Evolutionary conservation across 2,329 filamentous ascomycete genomes (phyloP), one percentile per base, ranked within the genome.

Genomic region (Pseudogymnoascus sp.): DNA sequence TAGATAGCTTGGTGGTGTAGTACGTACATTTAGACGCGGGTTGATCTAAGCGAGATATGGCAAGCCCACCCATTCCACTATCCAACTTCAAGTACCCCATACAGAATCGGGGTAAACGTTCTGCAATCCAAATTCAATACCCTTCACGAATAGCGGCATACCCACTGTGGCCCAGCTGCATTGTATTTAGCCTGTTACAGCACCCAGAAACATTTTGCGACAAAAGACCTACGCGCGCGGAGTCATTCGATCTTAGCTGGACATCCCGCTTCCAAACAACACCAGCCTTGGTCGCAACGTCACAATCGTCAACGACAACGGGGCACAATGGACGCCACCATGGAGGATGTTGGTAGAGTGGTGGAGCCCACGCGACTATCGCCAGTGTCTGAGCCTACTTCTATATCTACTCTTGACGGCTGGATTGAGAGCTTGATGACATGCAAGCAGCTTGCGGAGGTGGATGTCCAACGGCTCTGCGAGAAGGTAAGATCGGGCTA

Each of bases 351-450:
- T 71, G 90, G 89, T 73, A 90, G 92, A 78, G 87, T 89, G 72
- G 90, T 92, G 68, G 86, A 89, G 74, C 84, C 85, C 68, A 84
- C 90, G 75, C 89, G 89, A 73, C 78, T 96, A 70, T 85, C 89
- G 64, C 85, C 91, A 60, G 80, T 86, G 62, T 83, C 86, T 72
- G 94, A 97, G 79, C 90, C 93, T 62, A 87, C 92, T 65, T 91
- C 92, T 69, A 94, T 96, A 80, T 87, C 90, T 65, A 96, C 91
- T 65, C 83, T 99, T 67, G 94, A 99, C 75, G 92, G 92, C 73
- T 99, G 94, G 94, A 97, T 99, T 75, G 93, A 97, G 83, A 92
- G 84, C 80, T 82, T 99, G 78, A 97, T 99, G 93, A 87, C 80
- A 74, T 99, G 94, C 89, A 99, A 99, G 82, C 94, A 97, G 83